Percentiles rank a stretch among this genome's conserved stretches.
Conservation (phyloP, 192 early-diverging fungal genomes). For the Dissophora ornata region DNA sequence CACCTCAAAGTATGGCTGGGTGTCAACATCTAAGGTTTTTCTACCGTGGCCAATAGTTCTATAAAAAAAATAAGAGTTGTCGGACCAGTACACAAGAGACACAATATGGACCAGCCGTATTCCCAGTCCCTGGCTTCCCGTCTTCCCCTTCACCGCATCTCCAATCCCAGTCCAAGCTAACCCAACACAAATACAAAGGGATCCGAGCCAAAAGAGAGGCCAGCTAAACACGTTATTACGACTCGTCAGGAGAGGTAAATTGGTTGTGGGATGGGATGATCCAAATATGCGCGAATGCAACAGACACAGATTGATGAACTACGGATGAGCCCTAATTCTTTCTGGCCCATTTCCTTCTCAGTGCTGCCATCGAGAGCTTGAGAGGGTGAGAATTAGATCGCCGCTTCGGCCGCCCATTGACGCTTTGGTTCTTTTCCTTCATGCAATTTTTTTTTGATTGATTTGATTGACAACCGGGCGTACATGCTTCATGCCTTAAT, state of each 20-base stretch:
- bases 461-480: no score
- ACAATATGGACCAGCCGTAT: background rate
- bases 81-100: no score
- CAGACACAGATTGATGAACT: no score
- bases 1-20: no score
- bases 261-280: background rate
- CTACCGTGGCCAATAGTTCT: no score
- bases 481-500: no score
- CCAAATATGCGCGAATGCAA: no score
- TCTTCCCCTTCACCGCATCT: constrained; percentile 4
- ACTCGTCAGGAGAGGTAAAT: constrained; percentile 5
- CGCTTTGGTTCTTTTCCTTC: background rate
- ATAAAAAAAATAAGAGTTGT: background rate
- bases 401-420: no score
- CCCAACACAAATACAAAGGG: background rate
- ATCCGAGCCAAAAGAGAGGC: constrained; percentile 5
- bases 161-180: constrained; percentile 5
- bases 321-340: background rate
- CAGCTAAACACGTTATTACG: constrained; percentile 34
- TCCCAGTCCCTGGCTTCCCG: background rate
- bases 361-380: no score
- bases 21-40: no score
- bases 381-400: no score
- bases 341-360: no score
- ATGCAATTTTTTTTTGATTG: background rate